A percentile compares a stretch with the other conserved stretches of the same genome.
phyloP scores from a whole-genome alignment of 345 rosid species.

The Murraya koenigii region DNA sequence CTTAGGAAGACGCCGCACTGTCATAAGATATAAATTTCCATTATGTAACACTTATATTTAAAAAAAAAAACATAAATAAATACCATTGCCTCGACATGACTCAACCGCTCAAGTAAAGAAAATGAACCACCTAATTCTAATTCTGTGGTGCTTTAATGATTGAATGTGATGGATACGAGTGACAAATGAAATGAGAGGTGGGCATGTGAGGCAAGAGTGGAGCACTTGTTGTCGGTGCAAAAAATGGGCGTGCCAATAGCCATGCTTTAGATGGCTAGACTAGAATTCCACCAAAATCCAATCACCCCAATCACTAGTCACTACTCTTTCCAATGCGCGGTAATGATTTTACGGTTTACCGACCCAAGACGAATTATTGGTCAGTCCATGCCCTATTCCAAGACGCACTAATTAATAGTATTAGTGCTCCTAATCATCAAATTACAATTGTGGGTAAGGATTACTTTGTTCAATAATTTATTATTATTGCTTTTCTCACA shows the following conservation, averaged over 20 bases:
- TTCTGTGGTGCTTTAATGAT: neutral
- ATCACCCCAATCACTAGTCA: too few species aligned
- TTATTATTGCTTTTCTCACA: too few species aligned
- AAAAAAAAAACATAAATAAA: too few species aligned
- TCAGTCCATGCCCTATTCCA: neutral
- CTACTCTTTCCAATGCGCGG: too few species aligned
- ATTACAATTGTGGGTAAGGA: neutral
- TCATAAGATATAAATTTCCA: too few species aligned
- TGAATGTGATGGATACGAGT: neutral
- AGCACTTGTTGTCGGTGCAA: conserved; percentile 1
- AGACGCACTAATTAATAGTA: neutral
- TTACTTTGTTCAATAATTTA: neutral
- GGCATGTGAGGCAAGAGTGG: neutral
- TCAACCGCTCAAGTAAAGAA: too few species aligned
- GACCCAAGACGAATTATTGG: neutral
- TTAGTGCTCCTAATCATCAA: neutral
- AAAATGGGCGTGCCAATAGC: neutral
- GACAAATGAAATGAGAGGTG: neutral
- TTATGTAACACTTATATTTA: too few species aligned
- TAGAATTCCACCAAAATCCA: too few species aligned
- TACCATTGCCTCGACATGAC: too few species aligned
- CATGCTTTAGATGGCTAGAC: neutral
- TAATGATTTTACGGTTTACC: too few species aligned
- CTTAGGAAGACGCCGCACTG: too few species aligned
- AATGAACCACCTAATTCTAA: too few species aligned